Evolutionary conservation across 148 eudicot species (phyloP), one percentile per base, ranked within the genome.

Genomic region (Cornus suecica): DNA sequence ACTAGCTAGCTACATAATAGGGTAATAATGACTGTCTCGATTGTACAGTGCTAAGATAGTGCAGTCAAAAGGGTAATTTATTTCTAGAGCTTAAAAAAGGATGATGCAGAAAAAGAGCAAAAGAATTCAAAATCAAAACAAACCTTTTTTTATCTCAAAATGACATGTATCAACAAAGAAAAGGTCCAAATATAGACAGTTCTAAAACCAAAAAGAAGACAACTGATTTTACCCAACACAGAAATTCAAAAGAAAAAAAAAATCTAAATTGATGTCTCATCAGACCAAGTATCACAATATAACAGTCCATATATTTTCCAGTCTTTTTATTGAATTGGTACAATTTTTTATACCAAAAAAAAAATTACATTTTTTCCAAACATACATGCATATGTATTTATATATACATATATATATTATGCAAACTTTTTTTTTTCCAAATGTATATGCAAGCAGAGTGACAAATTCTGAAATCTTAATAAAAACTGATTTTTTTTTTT

Each of bases 51-150:
- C 52, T 13, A 60, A 32, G 66, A 63, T 68, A 51, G 69, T 42
- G 51, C 37, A 32, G 78, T 69, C 58, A 76, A 60, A 81, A 81
- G 29, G 45, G 48, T 64, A 34, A 14, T 22, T 23, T 5, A 62
- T 30, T 61, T 61, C 63, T 41, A 76, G 70, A 73, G 65, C 67
- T 42, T 3, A 34, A 73, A 56, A 65, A 74, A 70, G 78, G 69
- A 78, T 64, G 24, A 74, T 69, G 81, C 76, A 69, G 70, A n/a
- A 51, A 27, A 68, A 81, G 41, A 68, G 74, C n/a, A 74, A 77
- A 81, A 65, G 65, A 68, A 70, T 8, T 37, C 30, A 63, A 74
- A 77, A 78, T 72, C 75, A 65, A 74, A 70, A 28, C 54, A 69
- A 70, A 65, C 70, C 77, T 73, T 72, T 77, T 74, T 58, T 25